These are phyloP conservation scores for Solanum chiquidenum DNA, from an alignment of 257 asterid species.

Conservation along the genomic window DNA sequence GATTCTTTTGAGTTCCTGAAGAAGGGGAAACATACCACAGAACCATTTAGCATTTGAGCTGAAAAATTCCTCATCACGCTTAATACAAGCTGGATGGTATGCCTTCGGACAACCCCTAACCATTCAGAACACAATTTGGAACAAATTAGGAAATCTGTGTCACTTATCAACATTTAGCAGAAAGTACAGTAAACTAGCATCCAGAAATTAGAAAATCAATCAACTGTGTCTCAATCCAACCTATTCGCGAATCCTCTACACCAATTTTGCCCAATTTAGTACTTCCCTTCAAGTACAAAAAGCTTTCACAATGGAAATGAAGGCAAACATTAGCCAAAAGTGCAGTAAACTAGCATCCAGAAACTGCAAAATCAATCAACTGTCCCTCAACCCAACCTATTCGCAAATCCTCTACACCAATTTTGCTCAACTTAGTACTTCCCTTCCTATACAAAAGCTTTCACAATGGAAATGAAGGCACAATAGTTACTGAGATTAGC, in stretches of 20 bases:
- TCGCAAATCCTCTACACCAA: background rate
- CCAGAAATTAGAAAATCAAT: background rate
- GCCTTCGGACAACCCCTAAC: conserved; percentile 99
- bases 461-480: background rate
- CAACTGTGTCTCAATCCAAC: background rate
- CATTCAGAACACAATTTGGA: conserved; percentile 6
- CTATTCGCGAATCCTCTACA: background rate
- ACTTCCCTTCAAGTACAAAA: background rate
- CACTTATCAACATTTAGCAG: background rate
- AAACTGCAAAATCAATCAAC: background rate
- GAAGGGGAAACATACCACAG: conserved; percentile 34
- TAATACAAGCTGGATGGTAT: conserved; percentile 85
- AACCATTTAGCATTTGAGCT: conserved; percentile 70
- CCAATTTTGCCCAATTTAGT: background rate
- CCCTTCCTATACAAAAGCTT: background rate
- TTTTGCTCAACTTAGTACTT: background rate
- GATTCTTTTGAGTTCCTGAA: background rate
- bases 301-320: background rate
- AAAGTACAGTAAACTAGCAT: background rate
- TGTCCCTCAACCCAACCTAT: background rate
- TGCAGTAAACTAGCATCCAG: background rate
- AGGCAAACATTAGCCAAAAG: background rate
- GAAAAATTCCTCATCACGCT: conserved; percentile 83
- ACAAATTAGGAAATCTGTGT: background rate
- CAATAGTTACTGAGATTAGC: background rate